phyloP scores from a whole-genome alignment of 1,284 basidiomycete genomes.

The Hortiboletus rubellus region DNA sequence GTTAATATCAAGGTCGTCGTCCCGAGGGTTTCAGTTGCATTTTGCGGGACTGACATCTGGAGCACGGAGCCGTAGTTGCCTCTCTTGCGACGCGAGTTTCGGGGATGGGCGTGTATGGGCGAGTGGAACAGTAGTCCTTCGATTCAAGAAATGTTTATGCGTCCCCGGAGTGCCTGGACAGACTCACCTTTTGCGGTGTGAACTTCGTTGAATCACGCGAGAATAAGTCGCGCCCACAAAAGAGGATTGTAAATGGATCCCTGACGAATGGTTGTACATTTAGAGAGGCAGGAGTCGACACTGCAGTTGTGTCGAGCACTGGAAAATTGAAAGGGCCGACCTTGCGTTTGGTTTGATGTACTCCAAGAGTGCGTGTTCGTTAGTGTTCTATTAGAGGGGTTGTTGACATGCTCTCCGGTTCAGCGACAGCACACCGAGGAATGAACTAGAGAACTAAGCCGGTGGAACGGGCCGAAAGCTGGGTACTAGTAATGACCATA shows the following conservation, averaged over 20 bases:
- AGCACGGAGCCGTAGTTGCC: slow-evolving; percentile 47
- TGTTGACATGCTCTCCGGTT: background rate
- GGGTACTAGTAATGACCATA: background rate
- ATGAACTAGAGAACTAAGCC: background rate
- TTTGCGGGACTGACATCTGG: slow-evolving; percentile 56
- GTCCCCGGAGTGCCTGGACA: background rate
- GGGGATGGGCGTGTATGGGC: slow-evolving; percentile 60
- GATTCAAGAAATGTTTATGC: slow-evolving; percentile 41
- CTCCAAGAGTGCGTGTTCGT: background rate
- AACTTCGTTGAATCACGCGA: slow-evolving; percentile 49
- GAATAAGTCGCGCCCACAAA: slow-evolving; percentile 59
- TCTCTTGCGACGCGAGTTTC: slow-evolving; percentile 62
- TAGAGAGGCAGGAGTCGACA: background rate
- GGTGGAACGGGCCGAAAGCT: background rate
- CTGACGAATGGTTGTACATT: background rate
- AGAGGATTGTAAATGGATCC: slow-evolving; percentile 47
- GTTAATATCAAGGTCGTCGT: slow-evolving; percentile 57
- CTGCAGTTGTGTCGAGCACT: background rate
- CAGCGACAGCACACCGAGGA: background rate
- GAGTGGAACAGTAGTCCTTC: slow-evolving; percentile 67
- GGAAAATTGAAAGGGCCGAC: background rate
- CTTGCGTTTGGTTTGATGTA: background rate
- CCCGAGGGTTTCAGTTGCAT: slow-evolving; percentile 54
- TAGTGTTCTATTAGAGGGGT: background rate
- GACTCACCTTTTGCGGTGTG: slow-evolving; percentile 41